Conservation (phyloP, 306 rosid species). For the Ormosia emarginata region DNA sequence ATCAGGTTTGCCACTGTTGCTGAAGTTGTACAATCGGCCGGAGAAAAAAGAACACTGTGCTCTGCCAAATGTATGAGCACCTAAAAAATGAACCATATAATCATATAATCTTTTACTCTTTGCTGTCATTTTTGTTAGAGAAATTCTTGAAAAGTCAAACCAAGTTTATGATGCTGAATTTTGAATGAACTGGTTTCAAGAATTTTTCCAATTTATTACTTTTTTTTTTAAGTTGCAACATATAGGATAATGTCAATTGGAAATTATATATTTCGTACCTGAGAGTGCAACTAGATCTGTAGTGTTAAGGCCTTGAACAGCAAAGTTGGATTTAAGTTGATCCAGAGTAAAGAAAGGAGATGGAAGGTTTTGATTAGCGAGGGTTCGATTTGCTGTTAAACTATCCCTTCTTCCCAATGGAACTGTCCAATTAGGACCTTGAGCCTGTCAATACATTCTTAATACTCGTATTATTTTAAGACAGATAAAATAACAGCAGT, state of each 20-base stretch:
- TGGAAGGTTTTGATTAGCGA: conserved; percentile 36
- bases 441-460: conserved; percentile 12
- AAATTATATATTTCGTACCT: conserved; percentile 40
- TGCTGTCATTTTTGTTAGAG: background rate
- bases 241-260: too few relatives aligned
- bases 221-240: too few relatives aligned
- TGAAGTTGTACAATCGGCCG: conserved; percentile 30
- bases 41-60: background rate
- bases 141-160: background rate
- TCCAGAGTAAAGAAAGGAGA: background rate
- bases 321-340: conserved; percentile 2
- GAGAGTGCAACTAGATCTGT: conserved; percentile 56
- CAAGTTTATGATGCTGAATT: too few relatives aligned
- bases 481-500: too few relatives aligned
- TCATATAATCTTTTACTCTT: background rate
- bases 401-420: conserved; percentile 51
- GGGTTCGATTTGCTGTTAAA: conserved; percentile 33
- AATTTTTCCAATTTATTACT: too few relatives aligned
- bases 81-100: background rate
- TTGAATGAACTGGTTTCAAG: too few relatives aligned
- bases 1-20: conserved; percentile 22
- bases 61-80: conserved; percentile 44
- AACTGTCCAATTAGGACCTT: conserved; percentile 43
- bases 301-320: conserved; percentile 32
- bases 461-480: too few relatives aligned